Evolutionary conservation across 805 yeast genomes (phyloP), one percentile per base, ranked within the genome.

Genomic region (Sugiyamaella valdiviana): DNA sequence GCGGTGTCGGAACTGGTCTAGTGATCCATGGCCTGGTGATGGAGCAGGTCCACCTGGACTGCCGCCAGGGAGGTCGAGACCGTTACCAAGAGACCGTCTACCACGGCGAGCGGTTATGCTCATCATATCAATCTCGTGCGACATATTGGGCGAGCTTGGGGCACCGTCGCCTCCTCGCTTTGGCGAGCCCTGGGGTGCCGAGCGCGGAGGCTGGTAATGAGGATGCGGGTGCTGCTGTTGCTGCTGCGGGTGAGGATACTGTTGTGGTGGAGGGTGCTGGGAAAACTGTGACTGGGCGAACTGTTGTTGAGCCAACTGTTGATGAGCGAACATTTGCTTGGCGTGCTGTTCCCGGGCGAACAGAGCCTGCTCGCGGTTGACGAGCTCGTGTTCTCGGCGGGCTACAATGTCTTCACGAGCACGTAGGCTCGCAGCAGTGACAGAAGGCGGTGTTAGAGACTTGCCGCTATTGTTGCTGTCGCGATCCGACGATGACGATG

Each of bases 81-180:
- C 48, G 55, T 45, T 48, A 53, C 9, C 36, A 26, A 26, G n/a
- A 12, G 32, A 26, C 9, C 32, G 32, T 12, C 32, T 12, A 26
- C 59, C 49, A 6, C 62, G 52, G 12, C 59, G 46, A 19, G 51
- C 48, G 7, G 57, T 53, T 42, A 51, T 42, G 46, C 54, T 48
- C 60, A 53, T 50, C 58, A 56, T 55, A 41, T 59, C 64, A 36
- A 54, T 46, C 39, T 62, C 65, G 36, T 45, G 20, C 17, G 38
- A 20, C 38, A 16, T 26, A 21, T n/a, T 23, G 16, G 42, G 17
- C 42, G 32, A 15, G 17, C 14, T 39, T 17, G 32, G 24, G 2
- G 14, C 16, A 21, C 6, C 19, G 5, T 39, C 29, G 12, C 32
- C 16, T 15, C 36, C 35, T 24, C 45, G 45, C n/a, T 42, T 42